Conservation (phyloP, 2,329 filamentous ascomycete genomes). For the Diaporthe caulivora region DNA sequence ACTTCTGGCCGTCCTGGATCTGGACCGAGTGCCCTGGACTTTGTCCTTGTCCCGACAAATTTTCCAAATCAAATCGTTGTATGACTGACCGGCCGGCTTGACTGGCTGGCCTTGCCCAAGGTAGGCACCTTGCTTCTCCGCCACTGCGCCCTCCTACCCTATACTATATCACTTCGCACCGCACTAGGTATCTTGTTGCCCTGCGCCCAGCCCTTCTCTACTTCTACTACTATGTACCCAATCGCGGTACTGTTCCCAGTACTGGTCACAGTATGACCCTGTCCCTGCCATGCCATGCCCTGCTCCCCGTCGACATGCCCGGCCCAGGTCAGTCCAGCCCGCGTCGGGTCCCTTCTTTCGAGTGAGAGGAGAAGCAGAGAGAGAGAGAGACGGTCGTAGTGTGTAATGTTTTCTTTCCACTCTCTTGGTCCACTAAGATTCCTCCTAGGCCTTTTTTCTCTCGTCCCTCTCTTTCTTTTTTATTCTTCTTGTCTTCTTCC, state of each 20-base stretch:
- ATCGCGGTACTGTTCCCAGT: no score
- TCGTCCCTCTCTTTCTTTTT: background rate
- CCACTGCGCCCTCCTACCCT: background rate
- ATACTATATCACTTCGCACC: no score
- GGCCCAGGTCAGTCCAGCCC: slow-evolving; percentile 8
- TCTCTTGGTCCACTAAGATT: slow-evolving; percentile 17
- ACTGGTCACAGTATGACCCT: background rate
- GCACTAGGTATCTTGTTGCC: background rate
- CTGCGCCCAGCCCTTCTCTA: background rate
- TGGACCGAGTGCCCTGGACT: slow-evolving; percentile 13
- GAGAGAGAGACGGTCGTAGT: background rate
- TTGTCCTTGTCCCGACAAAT: slow-evolving; percentile 4
- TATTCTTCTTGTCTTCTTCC: background rate
- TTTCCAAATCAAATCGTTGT: slow-evolving; percentile 11
- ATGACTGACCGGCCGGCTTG: background rate
- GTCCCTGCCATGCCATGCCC: background rate
- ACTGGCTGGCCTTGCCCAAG: background rate
- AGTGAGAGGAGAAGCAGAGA: background rate
- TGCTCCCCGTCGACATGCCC: slow-evolving; percentile 20
- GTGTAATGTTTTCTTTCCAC: slow-evolving; percentile 26
- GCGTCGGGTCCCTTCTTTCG: background rate
- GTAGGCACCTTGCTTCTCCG: slow-evolving; percentile 3
- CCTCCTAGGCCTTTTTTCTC: background rate
- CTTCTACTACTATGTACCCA: no score
- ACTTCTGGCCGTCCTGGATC: slow-evolving; percentile 24